Evolutionary conservation across 2,329 filamentous ascomycete species (phyloP).

Genomic region (Dichotomopilus funicola): DNA sequence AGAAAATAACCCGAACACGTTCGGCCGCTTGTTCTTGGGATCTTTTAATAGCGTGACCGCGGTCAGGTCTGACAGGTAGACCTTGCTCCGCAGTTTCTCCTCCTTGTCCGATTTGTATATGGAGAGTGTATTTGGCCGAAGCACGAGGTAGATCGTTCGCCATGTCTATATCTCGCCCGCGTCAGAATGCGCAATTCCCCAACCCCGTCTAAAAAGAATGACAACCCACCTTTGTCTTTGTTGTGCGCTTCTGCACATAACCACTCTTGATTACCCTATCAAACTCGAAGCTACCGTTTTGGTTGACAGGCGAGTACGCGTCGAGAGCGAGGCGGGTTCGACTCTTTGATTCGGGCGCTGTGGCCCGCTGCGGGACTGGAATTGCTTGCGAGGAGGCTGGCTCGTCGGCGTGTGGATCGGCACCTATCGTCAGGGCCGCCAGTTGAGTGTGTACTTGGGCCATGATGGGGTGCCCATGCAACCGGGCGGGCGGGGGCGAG

Average conservation of each 20-base stretch:
- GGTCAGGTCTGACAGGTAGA: conserved; percentile 82
- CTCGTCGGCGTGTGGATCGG: conserved; percentile 13
- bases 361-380: conserved; percentile 24
- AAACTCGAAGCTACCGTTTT: conserved; percentile 93
- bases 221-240: conserved; percentile 77
- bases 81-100: conserved; percentile 79
- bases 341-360: conserved; percentile 29
- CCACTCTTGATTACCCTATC: conserved; percentile 90
- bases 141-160: conserved; percentile 83
- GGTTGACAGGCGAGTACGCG: conserved; percentile 77
- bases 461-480: conserved; percentile 16
- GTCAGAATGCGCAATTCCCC: conserved; percentile 1
- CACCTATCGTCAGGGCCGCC: conserved; percentile 17
- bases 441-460: conserved; percentile 22
- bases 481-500: not conserved
- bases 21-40: conserved; percentile 75
- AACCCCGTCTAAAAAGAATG: not conserved
- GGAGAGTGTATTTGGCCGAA: conserved; percentile 82
- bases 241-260: conserved; percentile 77
- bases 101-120: conserved; percentile 92
- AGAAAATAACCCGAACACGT: conserved; percentile 90
- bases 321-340: conserved; percentile 49
- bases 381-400: conserved; percentile 20
- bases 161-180: conserved; percentile 55
- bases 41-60: conserved; percentile 85